Evolutionary conservation across 371 early-diverging fungal species (phyloP), one percentile per base, ranked within the genome.

Genomic region (Mucor plumbeus): DNA sequence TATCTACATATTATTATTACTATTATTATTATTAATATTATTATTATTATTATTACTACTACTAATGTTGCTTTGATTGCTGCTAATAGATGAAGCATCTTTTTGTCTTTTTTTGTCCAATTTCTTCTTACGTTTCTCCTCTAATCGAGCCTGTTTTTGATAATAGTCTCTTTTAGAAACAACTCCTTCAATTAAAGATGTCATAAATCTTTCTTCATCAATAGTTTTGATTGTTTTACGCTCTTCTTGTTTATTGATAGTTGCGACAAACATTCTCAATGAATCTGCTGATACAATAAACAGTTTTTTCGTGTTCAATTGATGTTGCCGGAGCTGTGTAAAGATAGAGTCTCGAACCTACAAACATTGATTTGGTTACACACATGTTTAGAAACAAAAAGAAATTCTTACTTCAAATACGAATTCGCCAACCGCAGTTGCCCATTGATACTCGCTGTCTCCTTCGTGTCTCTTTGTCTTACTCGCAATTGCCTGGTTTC

Each of bases 271-370:
- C 33, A 70, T 62, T 56, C 72, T 67, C 7, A 83, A 62, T n/a
- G 68, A 73, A 65, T 70, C 70, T 14, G 81, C 73, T 26, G 84
- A 83, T 19, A 83, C 50, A 33, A 79, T 78, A 54, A 83, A 83
- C 14, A 83, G 55, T 8, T 76, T 71, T 54, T 65, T 60, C 5
- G 77, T 77, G 47, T 71, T 79, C 15, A 83, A 61, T 38, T 66
- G 59, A 36, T 74, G 62, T 15, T 72, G 64, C 36, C 79, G 76
- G n/a, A 83, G 65, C 34, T 83, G 73, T 15, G 66, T 62, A 53
- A 65, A 77, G 21, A 81, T 65, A 9, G 76, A 73, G 39, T 77
- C 68, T 38, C 63, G 70, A 10, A 77, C 75, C 78, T 78, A 59
- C 8, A 35, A n/a, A 55, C 38, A 39, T 40, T 38, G 11, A 11